Base-by-base conservation (phyloP, 805 yeast species). In the Barnettozyma sucrosica region DNA sequence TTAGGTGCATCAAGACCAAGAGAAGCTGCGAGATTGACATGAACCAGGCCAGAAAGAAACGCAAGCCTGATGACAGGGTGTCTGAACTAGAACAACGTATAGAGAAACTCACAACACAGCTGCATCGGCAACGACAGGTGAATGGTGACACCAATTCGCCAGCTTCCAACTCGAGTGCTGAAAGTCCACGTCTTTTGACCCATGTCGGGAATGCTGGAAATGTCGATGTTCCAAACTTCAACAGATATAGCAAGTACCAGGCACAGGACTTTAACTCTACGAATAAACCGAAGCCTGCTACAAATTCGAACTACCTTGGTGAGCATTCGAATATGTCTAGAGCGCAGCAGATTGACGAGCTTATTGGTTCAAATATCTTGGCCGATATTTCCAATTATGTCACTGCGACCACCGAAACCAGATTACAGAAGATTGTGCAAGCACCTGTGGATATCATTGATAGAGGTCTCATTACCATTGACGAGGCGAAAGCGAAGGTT, bases 21-120 rank as follows among this genome's bases (percentile, higher is more conserved):
- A 72, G 80, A 52, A 64, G 64, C 30, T 89, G 97, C 66, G 81
- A 80, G 50, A 79, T 84, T 46, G 89, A 86, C 54, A 59, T 78
- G 14, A 74, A 77, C 16, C 85, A 79, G 45, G 68, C 81, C 9
- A 71, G 82, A 38, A 79, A 83, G 55, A 66, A 64, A 46, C 63
- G 66, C 48, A 68, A 60, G 47, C 56, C 61, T 41, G 66, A 63
- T 47, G 56, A 54, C 13, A 55, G 64, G 41, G 59, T 63, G 25
- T 64, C 64, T 21, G 70, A 58, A 44, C 53, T 63, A 42, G 71
- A 59, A 50, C 53, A 55, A 46, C 68, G 59, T 49, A 55, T 63
- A 16, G 58, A 56, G 36, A 55, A 50, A 14, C 52, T 60, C 18
- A 56, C 55, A 8, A 54, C 49, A 23, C 61, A 55, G 40, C 41